Evolutionary conservation across 1,139 yeast genomes (phyloP), one percentile per base, ranked within the genome.

Genomic region (Scheffersomyces cryptocercus): DNA sequence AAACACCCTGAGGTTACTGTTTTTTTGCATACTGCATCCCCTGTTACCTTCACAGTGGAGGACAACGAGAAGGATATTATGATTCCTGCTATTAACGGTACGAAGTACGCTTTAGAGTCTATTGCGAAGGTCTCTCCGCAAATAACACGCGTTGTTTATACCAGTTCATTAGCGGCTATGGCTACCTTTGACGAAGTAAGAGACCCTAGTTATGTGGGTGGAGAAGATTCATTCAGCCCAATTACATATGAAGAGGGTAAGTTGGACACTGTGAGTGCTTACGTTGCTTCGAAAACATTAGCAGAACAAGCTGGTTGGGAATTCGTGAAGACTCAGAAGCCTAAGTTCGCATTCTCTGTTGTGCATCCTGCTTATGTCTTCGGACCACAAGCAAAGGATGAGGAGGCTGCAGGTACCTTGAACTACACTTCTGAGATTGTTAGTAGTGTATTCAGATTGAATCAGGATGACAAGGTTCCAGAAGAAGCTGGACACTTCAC

Each of bases 351-450:
- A 20, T 46, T 69, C 29, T 54, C 62, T 11, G 46, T 58, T n/a
- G 59, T 69, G 16, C 58, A 58, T 43, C 75, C 76, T 6, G 52
- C 60, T 4, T 67, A 50, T 49, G 73, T 69, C 3, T 69, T 73
- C 50, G 79, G 78, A 0, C 76, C 77, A 0, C 77, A 72, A 50
- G 65, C 69, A 0, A 58, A 53, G 38, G 51, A 38, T 40, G 50
- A 50, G 10, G 60, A 54, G 31, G 64, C 53, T 9, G 55, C 49
- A 24, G 59, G 52, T 3, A 50, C 52, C 9, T 52, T 73, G 44
- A 70, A 69, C 46, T 54, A 66, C 0, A 70, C 79, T 1, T 59
- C 68, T 35, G 68, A 68, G 46, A 39, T 68, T 7, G 52, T 73
- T 37, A 62, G 63, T 41, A 37, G 42, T 5, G 35, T 68, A 8